Evolutionary conservation across 108 stramenopile genomes (phyloP).

Genomic region (Asterionellopsis glacialis): DNA sequence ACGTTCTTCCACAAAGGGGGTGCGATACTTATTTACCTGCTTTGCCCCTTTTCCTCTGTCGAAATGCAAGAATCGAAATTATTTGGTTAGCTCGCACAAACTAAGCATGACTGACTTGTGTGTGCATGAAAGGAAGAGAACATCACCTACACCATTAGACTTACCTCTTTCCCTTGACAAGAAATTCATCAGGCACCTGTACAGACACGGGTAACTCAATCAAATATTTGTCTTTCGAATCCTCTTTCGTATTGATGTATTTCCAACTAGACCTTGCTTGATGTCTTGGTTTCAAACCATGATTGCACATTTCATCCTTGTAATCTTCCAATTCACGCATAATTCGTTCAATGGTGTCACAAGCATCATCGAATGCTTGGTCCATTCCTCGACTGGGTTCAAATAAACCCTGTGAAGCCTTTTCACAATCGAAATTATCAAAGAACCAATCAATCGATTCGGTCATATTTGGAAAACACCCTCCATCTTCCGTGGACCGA

Average conservation of each 20-base stretch:
- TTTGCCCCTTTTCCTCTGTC: constrained; percentile 61
- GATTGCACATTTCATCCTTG: constrained; percentile 72
- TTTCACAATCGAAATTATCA: constrained; percentile 87
- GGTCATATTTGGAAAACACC: constrained; percentile 84
- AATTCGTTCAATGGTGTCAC: constrained; percentile 70
- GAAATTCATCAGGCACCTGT: constrained; percentile 82
- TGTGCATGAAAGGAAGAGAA: too few species aligned
- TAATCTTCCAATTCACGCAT: constrained; percentile 74
- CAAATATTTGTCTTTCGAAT: constrained; percentile 94
- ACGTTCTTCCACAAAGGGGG: constrained; percentile 62
- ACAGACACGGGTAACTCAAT: constrained; percentile 82
- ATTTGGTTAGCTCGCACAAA: not conserved
- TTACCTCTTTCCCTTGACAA: constrained; percentile 77
- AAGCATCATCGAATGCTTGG: constrained; percentile 88
- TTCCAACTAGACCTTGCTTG: constrained; percentile 59
- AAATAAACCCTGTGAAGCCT: constrained; percentile 82
- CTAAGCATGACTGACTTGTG: not conserved
- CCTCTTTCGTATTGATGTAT: constrained; percentile 82
- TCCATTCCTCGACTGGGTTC: constrained; percentile 88
- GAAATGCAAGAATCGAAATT: not conserved
- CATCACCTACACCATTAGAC: not conserved
- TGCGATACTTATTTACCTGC: constrained; percentile 90
- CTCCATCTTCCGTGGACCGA: constrained; percentile 60
- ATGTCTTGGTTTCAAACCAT: constrained; percentile 35
- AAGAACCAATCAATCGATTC: constrained; percentile 86